Evolutionary conservation across 1,284 basidiomycete genomes (phyloP), one percentile per base, ranked within the genome.

Genomic region (Trametes versicolor): DNA sequence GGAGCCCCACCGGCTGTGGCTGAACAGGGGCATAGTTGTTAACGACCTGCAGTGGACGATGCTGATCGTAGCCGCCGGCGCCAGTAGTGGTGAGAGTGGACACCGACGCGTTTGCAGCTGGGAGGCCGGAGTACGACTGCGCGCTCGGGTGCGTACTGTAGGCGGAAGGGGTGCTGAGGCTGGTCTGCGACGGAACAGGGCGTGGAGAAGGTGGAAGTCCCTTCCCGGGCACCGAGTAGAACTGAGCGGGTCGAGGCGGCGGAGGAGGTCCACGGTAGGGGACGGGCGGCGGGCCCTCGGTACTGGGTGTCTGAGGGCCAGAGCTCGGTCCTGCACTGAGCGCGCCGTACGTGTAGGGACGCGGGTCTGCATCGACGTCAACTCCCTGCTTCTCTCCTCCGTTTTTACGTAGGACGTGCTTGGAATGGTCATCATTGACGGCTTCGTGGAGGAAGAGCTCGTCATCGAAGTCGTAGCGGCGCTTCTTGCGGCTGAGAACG

Each of bases 311-410:
- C 32, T 45, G 50, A 12, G 36, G 45, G 25, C 32, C 32, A 9
- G 39, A 52, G 49, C 54, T 54, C 9, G 54, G 62, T 2, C 58
- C 49, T 3, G 65, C 58, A 37, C 58, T 60, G 25, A 61, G 55
- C 19, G 58, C 58, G 39, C 65, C 62, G 50, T 67, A 67, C 1
- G 58, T 58, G 51, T 67, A 67, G 17, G 65, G 62, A 17, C 53
- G 62, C 9, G 65, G 58, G 19, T 67, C 65, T 6, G 62, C 49
- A 34, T 63, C 62, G 12, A 63, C 23, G 56, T 29, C 29, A 7
- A 62, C 17, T 12, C 36, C 58, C 15, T n/a, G 52, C 17, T 63
- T 63, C 21, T 57, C 53, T 9, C 56, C 53, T 9, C 56, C 58
- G 21, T 56, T 45, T 23, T 49, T 60, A 49, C 61, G 65, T 17